A percentile compares a stretch with the other conserved stretches of the same genome.
Evolutionary conservation across 345 rosid species (phyloP).

Genomic region (Eucalyptus camaldulensis): DNA sequence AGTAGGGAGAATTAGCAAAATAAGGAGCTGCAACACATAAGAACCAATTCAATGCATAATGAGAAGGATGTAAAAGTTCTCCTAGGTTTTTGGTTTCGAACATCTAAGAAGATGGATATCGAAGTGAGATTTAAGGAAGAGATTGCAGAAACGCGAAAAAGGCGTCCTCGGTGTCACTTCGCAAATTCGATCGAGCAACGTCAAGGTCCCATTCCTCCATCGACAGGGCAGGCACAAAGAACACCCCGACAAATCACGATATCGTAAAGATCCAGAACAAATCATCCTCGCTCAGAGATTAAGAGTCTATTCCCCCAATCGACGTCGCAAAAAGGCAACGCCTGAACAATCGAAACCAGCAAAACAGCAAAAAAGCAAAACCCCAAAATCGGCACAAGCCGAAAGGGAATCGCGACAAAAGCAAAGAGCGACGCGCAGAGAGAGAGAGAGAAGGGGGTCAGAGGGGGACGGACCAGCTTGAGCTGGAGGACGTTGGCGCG

Average conservation of each 20-base stretch:
- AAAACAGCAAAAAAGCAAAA: not conserved
- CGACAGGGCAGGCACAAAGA: not conserved
- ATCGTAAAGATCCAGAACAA: not conserved
- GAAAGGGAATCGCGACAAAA: not conserved
- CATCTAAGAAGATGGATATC: not conserved
- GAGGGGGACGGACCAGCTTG: constrained; percentile 47
- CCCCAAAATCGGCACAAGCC: not conserved
- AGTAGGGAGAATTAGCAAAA: not conserved
- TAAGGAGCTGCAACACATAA: not conserved
- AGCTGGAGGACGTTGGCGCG: constrained; percentile 95
- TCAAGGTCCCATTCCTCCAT: not conserved
- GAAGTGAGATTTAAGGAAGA: not conserved
- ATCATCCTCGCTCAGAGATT: not conserved
- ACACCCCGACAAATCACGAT: not conserved
- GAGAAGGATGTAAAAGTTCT: not conserved
- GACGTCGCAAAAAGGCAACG: not conserved
- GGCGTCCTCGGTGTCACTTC: not conserved
- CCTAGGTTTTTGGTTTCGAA: not conserved
- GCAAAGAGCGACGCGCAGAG: not conserved
- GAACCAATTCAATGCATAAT: not conserved
- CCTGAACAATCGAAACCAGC: not conserved
- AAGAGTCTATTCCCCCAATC: not conserved
- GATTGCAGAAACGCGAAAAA: not conserved
- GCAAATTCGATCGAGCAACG: not conserved
- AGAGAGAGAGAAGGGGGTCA: not conserved